Percentiles rank a stretch among this genome's conserved stretches.
Evolutionary conservation across 192 early-diverging fungal species (phyloP).

Genomic region (Coemansia sp.): DNA sequence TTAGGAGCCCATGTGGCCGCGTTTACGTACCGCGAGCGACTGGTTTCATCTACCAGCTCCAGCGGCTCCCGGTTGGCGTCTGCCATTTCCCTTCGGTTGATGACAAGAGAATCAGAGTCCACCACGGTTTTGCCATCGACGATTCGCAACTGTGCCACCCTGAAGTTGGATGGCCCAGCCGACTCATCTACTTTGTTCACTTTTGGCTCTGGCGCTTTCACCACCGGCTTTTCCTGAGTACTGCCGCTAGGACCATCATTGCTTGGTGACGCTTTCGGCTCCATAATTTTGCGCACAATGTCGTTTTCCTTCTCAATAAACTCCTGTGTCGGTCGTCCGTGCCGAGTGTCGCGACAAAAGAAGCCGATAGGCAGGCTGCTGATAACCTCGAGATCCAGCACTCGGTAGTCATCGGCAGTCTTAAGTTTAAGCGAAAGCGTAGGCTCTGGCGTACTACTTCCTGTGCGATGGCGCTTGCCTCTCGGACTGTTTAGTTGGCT

Average conservation of each 20-base stretch:
- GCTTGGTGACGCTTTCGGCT: not conserved
- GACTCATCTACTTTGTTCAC: not conserved
- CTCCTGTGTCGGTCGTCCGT: slow-evolving; percentile 37
- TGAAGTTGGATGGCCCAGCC: slow-evolving; percentile 13
- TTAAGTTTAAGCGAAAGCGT: slow-evolving; percentile 27
- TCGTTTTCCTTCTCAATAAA: slow-evolving; percentile 47
- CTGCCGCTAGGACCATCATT: not conserved
- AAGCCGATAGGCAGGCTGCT: slow-evolving; percentile 37
- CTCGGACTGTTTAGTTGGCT: slow-evolving; percentile 5
- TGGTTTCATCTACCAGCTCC: slow-evolving; percentile 49
- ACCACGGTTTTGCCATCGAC: slow-evolving; percentile 49
- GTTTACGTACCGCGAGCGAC: slow-evolving; percentile 40
- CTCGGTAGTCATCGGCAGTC: slow-evolving; percentile 27
- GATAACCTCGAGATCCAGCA: slow-evolving; percentile 28
- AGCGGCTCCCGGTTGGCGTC: slow-evolving; percentile 25
- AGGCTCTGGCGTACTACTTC: slow-evolving; percentile 26
- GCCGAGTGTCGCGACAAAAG: slow-evolving; percentile 42
- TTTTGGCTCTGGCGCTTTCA: not conserved
- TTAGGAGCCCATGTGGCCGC: slow-evolving; percentile 39
- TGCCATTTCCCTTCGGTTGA: slow-evolving; percentile 45
- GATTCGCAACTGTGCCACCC: slow-evolving; percentile 49
- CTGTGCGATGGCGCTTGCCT: slow-evolving; percentile 25
- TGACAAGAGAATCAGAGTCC: slow-evolving; percentile 43
- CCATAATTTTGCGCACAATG: slow-evolving; percentile 28
- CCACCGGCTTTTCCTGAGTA: not conserved